A percentile compares a stretch with the other conserved stretches of the same genome.
Evolutionary conservation across 2,329 filamentous ascomycete genomes (phyloP).

Genomic region (Sporothrix mexicana): DNA sequence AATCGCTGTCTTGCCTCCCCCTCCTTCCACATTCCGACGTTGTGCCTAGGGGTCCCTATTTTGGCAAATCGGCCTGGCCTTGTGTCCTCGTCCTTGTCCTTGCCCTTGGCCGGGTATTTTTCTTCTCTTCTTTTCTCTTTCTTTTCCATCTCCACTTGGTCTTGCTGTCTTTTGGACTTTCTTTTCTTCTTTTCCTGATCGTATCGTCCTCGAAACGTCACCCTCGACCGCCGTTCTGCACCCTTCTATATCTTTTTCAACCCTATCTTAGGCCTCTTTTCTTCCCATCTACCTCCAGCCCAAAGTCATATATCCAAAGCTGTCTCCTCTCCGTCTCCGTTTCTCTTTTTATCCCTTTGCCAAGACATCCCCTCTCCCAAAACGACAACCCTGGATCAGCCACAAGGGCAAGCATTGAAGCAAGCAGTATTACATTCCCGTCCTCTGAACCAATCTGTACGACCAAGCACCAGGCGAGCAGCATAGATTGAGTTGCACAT

Average conservation of each 20-base stretch:
- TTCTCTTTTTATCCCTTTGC: slow-evolving; percentile 21
- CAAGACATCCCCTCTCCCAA: slow-evolving; percentile 25
- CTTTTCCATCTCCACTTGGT: slow-evolving; percentile 5
- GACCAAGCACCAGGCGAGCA: slow-evolving; percentile 20
- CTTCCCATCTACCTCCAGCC: neutral
- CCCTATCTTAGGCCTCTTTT: neutral
- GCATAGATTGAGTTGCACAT: slow-evolving; percentile 31
- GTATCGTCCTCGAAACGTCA: neutral
- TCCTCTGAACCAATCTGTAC: slow-evolving; percentile 25
- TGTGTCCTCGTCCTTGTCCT: slow-evolving; percentile 4
- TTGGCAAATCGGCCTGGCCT: neutral
- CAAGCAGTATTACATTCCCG: slow-evolving; percentile 8
- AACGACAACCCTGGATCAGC: neutral
- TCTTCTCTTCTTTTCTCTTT: neutral
- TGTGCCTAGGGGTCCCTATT: neutral
- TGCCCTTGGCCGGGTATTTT: neutral
- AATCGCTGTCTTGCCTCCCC: slow-evolving; percentile 7
- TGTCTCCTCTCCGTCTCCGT: neutral
- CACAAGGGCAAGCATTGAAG: neutral
- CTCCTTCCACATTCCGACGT: slow-evolving; percentile 7
- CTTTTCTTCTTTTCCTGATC: neutral
- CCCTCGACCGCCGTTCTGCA: neutral
- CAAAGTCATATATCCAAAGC: no score
- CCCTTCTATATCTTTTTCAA: neutral
- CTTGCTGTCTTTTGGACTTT: neutral